These are phyloP conservation scores for Lepidium aucheri DNA, from an alignment of 345 rosid species.

Conservation along the genomic window DNA sequence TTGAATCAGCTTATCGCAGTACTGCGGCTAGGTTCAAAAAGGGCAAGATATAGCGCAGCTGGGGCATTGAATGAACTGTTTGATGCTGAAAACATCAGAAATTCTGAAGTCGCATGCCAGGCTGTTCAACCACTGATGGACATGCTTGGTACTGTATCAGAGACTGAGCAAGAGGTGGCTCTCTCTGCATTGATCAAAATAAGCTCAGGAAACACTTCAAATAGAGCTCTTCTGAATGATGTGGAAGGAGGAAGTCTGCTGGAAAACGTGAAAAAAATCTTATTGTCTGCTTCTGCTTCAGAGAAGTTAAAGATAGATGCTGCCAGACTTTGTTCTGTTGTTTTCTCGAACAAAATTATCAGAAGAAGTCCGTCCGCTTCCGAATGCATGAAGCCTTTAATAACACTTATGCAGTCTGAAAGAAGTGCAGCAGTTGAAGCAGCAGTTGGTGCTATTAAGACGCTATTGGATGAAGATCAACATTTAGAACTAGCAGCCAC, in stretches of 20 bases:
- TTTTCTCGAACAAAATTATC: constrained; percentile 46
- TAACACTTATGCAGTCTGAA: constrained; percentile 56
- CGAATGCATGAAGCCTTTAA: constrained; percentile 52
- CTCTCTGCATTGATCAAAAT: constrained; percentile 67
- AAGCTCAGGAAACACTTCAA: constrained; percentile 49
- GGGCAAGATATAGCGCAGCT: constrained; percentile 74
- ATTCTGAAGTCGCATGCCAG: constrained; percentile 65
- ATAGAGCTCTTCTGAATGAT: constrained; percentile 40
- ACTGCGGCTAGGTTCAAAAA: constrained; percentile 65
- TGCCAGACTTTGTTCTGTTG: constrained; percentile 59
- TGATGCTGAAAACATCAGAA: constrained; percentile 56
- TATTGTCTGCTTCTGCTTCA: constrained; percentile 50
- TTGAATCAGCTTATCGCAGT: constrained; percentile 86
- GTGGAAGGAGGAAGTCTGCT: constrained; percentile 63
- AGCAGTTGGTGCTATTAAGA: constrained; percentile 68
- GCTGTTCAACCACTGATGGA: constrained; percentile 78
- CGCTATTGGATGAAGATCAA: constrained; percentile 63
- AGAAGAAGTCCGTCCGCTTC: constrained; percentile 51
- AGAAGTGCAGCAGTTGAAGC: constrained; percentile 42
- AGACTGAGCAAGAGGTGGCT: constrained; percentile 71
- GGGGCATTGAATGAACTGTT: constrained; percentile 76
- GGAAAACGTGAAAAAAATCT: constrained; percentile 48
- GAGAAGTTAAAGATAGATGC: constrained; percentile 65
- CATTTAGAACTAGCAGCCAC: constrained; percentile 55
- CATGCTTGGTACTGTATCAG: constrained; percentile 66